Base-by-base conservation (phyloP, 768 basidiomycete genomes). In the Chiua virens region DNA sequence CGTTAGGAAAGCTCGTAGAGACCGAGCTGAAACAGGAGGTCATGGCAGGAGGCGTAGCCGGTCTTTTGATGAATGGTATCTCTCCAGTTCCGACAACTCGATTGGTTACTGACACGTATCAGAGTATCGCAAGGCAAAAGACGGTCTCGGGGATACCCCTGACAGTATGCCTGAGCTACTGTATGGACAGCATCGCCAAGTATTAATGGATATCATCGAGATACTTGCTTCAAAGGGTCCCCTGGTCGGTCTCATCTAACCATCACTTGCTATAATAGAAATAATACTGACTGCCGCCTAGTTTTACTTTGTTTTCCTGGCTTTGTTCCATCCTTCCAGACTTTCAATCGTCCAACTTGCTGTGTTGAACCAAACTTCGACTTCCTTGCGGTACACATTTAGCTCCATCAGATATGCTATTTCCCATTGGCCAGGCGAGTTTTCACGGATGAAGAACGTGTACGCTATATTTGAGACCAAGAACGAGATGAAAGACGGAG, bases 331-430 rank as follows among this genome's bases (percentile, higher is more conserved):
- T 25, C 70, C 70, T 11, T 57, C 60, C 5, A 59, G 49, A 13
- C 34, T 69, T 15, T 66, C 70, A 17, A 50, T 71, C 35, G 49
- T 62, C 17, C 64, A 69, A 39, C 58, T 71, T 8, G 70, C 70
- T 18, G 49, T 69, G 17, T 56, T 71, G 1, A 55, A 64, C 38
- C 62, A 69, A 47, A 58, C 62, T 2, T 55, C 68, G 1, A 10
- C 47, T 9, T 61, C 56, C 9, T 47, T 71, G 36, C 58, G 60
- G 6, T 45, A 41, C 35, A 62, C 70, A 1, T 60, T 71, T 27
- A 17, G 28, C n/a, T 27, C 30, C 15, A 49, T 69, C 9, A 50
- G 45, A 1, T 49, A 35, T 15, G 35, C 32, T 13, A 10, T 57
- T 4, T 21, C 30, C 17, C 1, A 48, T 22, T 65, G 47, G 36